Conservation (phyloP, 2,329 filamentous ascomycete genomes). For the Pyrenochaeta sp. region DNA sequence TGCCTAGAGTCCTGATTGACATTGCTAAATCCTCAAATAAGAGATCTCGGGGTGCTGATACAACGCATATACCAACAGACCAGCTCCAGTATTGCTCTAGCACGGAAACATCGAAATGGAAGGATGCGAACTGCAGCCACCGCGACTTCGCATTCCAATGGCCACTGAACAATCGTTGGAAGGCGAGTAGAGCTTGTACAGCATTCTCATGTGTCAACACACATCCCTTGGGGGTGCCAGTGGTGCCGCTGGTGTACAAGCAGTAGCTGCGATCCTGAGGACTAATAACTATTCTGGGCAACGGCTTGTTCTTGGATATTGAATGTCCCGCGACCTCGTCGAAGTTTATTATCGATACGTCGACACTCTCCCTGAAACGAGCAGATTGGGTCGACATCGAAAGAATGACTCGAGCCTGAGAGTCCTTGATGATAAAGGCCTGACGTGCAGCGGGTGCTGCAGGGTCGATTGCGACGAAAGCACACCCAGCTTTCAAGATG, state of each 20-base stretch:
- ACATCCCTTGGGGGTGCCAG: constrained; percentile 86
- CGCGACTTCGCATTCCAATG: constrained; percentile 78
- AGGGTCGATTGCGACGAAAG: constrained; percentile 82
- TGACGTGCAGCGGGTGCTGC: constrained; percentile 76
- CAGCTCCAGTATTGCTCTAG: constrained; percentile 96
- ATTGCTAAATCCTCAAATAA: constrained; percentile 83
- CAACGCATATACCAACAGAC: constrained; percentile 86
- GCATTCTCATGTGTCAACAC: constrained; percentile 88
- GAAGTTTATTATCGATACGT: constrained; percentile 56
- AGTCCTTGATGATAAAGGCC: constrained; percentile 79
- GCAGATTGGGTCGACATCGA: constrained; percentile 59
- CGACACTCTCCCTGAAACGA: constrained; percentile 45
- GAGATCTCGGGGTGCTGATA: constrained; percentile 81
- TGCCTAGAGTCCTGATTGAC: constrained; percentile 73
- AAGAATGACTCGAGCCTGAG: constrained; percentile 69
- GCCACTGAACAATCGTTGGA: constrained; percentile 77
- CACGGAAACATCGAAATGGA: constrained; percentile 94
- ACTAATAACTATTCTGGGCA: constrained; percentile 31
- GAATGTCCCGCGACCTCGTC: constrained; percentile 51
- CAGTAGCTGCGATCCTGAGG: constrained; percentile 76
- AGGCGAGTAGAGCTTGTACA: constrained; percentile 88
- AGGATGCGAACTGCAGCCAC: constrained; percentile 92
- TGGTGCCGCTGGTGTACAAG: constrained; percentile 87
- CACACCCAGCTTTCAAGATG: constrained; percentile 81
- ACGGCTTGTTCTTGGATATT: constrained; percentile 47